Base-by-base conservation (phyloP, 495 filamentous ascomycete species). In the Podospora australis region DNA sequence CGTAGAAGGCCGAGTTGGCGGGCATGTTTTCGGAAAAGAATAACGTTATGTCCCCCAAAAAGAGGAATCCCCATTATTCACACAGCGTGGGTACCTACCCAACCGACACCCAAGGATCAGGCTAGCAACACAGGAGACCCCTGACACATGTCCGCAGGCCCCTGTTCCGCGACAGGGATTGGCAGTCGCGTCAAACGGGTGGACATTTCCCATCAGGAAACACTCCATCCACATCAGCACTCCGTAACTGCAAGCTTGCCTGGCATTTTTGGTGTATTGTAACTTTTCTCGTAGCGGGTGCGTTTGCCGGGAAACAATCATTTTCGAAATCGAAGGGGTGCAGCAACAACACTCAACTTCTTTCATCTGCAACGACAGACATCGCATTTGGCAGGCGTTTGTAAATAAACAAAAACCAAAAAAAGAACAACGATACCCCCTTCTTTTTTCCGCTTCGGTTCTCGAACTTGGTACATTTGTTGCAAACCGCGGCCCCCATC, bases 81-180 rank as follows among this genome's bases (percentile, higher is more conserved):
- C n/a, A 13, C 36, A 7, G 14, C 35, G 21, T 22, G 19, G 6
- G 36, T 30, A 13, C n/a, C 38, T 14, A 38, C n/a, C 48, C 51
- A 54, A 54, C 49, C 34, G 49, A n/a, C 8, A 7, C 5, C 3
- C 40, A 28, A 34, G 14, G 39, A 39, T 40, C 21, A 17, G 26
- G 25, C 38, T 29, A 39, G 46, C 23, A 13, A 16, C 16, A 2
- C 19, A 22, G 45, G 41, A n/a, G n/a, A 24, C 48, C 49, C 53
- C 53, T 51, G 48, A 52, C 36, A 45, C 49, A 56, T 49, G 45
- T 35, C 28, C 22, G 14, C 32, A 36, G 14, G 32, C 32, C 4
- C 32, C 8, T n/a, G n/a, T 19, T 45, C 41, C 49, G 49, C 49
- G 54, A 52, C 54, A 48, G 35, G 54, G 54, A 38, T 48, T 8